Conservation (phyloP, 495 filamentous ascomycete species). For the Penicillium egyptiacum region DNA sequence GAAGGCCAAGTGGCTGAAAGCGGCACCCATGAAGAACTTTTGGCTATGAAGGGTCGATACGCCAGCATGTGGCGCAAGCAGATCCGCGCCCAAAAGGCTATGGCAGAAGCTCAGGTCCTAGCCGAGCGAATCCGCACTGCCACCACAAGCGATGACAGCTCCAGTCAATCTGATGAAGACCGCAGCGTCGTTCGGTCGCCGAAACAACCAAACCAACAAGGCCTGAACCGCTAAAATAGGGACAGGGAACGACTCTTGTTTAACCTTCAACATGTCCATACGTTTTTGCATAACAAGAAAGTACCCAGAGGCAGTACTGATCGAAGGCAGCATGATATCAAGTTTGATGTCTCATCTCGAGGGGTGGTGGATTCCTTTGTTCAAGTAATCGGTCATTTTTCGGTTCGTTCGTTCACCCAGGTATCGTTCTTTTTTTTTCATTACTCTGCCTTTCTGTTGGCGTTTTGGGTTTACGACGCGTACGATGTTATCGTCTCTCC, state of each 20-base stretch:
- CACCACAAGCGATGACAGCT: conserved; percentile 50
- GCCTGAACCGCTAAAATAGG: conserved; percentile 17
- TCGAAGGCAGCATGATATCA: conserved; percentile 10
- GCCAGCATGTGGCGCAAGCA: conserved; percentile 96
- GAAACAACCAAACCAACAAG: conserved; percentile 21
- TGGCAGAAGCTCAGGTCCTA: conserved; percentile 66
- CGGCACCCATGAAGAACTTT: conserved; percentile 82
- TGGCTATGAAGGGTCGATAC: conserved; percentile 76
- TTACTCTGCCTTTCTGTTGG: conserved; percentile 17
- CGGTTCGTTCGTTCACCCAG: conserved; percentile 6
- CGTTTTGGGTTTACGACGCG: conserved; percentile 32
- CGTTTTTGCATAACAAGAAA: conserved; percentile 17
- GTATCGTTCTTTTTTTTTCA: conserved; percentile 17
- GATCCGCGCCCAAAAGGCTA: conserved; percentile 81
- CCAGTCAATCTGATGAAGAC: conserved; percentile 54
- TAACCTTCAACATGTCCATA: conserved; percentile 32
- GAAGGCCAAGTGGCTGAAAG: conserved; percentile 79
- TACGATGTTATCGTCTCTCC: conserved; percentile 25
- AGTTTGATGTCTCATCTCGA: background rate
- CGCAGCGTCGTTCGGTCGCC: conserved; percentile 33
- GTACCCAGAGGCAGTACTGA: conserved; percentile 18
- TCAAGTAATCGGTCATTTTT: conserved; percentile 3
- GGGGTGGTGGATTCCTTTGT: conserved; percentile 8
- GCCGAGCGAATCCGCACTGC: conserved; percentile 49
- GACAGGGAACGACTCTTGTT: conserved; percentile 17